These are phyloP conservation scores for Strobilomyces confusus DNA, from an alignment of 768 basidiomycete genomes.

Conservation along the genomic window DNA sequence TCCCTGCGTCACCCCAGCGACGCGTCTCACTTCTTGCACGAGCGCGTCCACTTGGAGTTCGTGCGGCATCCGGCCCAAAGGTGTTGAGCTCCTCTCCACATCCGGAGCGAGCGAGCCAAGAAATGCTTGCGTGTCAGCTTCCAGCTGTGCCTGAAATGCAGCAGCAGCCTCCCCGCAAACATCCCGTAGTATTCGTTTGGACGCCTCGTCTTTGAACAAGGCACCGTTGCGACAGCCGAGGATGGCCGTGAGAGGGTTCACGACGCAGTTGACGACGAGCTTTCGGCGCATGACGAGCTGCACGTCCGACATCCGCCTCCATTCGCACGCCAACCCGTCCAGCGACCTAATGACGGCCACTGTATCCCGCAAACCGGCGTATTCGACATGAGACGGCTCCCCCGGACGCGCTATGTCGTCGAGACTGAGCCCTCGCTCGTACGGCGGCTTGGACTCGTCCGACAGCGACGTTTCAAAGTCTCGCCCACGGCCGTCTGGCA, in stretches of 20 bases:
- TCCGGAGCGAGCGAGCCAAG: slow-evolving; percentile 23
- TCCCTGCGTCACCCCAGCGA: slow-evolving; percentile 52
- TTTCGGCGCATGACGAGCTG: slow-evolving; percentile 73
- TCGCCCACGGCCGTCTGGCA: slow-evolving; percentile 60
- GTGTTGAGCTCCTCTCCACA: slow-evolving; percentile 21
- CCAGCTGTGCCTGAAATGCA: slow-evolving; percentile 53
- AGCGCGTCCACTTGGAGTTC: slow-evolving; percentile 45
- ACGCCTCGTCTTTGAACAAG: slow-evolving; percentile 45
- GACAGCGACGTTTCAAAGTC: slow-evolving; percentile 57
- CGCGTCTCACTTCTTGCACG: slow-evolving; percentile 51
- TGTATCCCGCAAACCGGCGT: slow-evolving; percentile 63
- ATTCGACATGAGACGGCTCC: slow-evolving; percentile 38
- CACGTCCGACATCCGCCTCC: slow-evolving; percentile 63
- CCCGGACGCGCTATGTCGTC: slow-evolving; percentile 46
- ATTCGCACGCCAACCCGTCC: slow-evolving; percentile 53
- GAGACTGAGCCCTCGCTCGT: slow-evolving; percentile 44
- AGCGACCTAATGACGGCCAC: slow-evolving; percentile 58
- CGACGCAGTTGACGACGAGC: slow-evolving; percentile 72
- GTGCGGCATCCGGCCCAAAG: slow-evolving; percentile 41
- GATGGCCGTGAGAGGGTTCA: slow-evolving; percentile 85
- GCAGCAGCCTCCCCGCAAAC: slow-evolving; percentile 71
- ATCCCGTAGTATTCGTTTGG: slow-evolving; percentile 41
- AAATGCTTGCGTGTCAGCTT: slow-evolving; percentile 34
- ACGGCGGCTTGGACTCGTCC: slow-evolving; percentile 30
- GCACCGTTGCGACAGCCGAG: slow-evolving; percentile 79